Evolutionary conservation across 2,329 filamentous ascomycete species (phyloP), one percentile per base, ranked within the genome.

Genomic region (Penicillium sp.): DNA sequence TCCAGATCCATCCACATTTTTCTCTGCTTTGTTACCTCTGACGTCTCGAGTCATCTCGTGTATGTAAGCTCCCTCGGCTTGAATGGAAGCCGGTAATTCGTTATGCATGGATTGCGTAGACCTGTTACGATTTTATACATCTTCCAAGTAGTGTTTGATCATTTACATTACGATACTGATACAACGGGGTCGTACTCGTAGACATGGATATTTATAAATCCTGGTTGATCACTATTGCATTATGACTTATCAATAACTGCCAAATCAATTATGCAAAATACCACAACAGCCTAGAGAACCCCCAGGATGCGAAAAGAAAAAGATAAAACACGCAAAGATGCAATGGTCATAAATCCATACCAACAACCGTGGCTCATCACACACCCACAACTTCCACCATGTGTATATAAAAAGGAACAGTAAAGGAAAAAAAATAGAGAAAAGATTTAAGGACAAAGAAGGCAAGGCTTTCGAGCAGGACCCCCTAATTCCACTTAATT

Each of bases 71-170:
- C 50, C 35, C 25, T 42, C 57, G 48, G 59, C 55, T 59, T 49
- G 35, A 58, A 57, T 52, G 45, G 43, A 51, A 48, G 60, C 49
- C 50, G 55, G 53, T 60, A 64, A 65, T 64, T 61, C 56, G 58
- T 55, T 58, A 53, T 59, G 45, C 58, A 64, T 61, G 58, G 43
- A 51, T 26, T 46, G 28, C 43, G 19, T 53, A 16, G 37, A 31
- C 37, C 19, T 35, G 4, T 43, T 42, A 42, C 36, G 26, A 19
- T 50, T 28, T 40, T 50, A 40, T 40, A 40, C 9, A 16, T 35
- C 14, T n/a, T 11, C 17, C 26, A 30, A 17, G 25, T 30, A 37
- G 8, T 14, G 11, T 11, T 37, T 38, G 4, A 37, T 37, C 12
- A 12, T 28, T 40, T 40, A 17, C 25, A 11, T 11, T 6, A 16